Conservation (phyloP, 2,329 filamentous ascomycete species). For the Pseudogymnoascus sp. region DNA sequence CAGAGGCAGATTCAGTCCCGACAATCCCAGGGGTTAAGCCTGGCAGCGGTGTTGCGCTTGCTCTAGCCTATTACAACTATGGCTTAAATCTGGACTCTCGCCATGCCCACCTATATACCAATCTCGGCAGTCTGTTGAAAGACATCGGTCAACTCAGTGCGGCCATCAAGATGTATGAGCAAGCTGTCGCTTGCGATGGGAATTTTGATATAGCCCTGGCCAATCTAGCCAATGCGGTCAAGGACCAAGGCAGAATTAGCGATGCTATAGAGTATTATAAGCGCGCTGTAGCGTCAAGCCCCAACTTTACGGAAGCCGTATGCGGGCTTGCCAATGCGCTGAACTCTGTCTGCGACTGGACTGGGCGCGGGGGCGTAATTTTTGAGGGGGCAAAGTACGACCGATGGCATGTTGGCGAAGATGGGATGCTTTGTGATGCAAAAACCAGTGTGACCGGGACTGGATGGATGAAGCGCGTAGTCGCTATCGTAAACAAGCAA, state of each 20-base stretch:
- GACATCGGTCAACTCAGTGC: slow-evolving; percentile 89
- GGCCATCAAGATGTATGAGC: slow-evolving; percentile 95
- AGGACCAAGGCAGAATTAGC: slow-evolving; percentile 85
- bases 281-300: slow-evolving; percentile 82
- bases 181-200: slow-evolving; percentile 85
- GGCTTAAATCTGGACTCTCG: slow-evolving; percentile 77
- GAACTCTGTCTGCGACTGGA: slow-evolving; percentile 95
- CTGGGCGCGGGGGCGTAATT: slow-evolving; percentile 76
- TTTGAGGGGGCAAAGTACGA: slow-evolving; percentile 69
- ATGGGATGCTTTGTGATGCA: slow-evolving; percentile 74
- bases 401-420: slow-evolving; percentile 85
- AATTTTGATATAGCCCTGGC: slow-evolving; percentile 95
- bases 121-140: slow-evolving; percentile 88
- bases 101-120: slow-evolving; percentile 95
- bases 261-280: slow-evolving; percentile 92
- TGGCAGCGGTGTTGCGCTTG: slow-evolving; percentile 80
- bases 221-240: slow-evolving; percentile 94
- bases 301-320: slow-evolving; percentile 92
- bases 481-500: slow-evolving; percentile 84
- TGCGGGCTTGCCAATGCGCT: slow-evolving; percentile 91
- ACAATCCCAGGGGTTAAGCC: slow-evolving; percentile 71
- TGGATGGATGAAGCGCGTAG: slow-evolving; percentile 84
- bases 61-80: slow-evolving; percentile 92
- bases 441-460: slow-evolving; percentile 51
- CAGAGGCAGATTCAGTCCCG: slow-evolving; percentile 31